These are phyloP conservation scores for Tuber brumale DNA, from an alignment of 495 filamentous ascomycete genomes.

Conservation along the genomic window DNA sequence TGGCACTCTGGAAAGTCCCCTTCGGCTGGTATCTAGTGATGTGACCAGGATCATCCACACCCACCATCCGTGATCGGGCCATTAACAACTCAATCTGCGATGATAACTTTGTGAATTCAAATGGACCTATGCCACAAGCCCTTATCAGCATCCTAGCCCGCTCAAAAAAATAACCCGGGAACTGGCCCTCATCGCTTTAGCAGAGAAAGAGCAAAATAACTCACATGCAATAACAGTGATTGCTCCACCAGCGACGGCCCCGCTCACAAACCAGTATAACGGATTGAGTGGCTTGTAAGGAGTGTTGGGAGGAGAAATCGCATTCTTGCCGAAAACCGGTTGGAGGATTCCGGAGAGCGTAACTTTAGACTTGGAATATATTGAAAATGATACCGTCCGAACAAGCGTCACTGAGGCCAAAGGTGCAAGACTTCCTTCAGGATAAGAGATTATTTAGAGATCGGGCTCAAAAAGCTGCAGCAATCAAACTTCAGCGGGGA, in stretches of 20 bases:
- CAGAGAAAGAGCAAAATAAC: constrained; percentile 40
- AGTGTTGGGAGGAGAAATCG: constrained; percentile 33
- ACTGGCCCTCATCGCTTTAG: neutral
- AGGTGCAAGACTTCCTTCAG: constrained; percentile 65
- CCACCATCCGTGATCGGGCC: constrained; percentile 58
- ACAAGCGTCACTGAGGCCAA: constrained; percentile 82
- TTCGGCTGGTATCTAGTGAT: constrained; percentile 65
- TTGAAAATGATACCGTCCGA: constrained; percentile 85
- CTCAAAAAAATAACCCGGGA: neutral
- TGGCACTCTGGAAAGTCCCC: constrained; percentile 71
- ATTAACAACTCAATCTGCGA: constrained; percentile 85
- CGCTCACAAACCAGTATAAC: constrained; percentile 50
- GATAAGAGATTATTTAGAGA: constrained; percentile 8
- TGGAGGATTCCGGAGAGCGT: constrained; percentile 51
- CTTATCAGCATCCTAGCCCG: constrained; percentile 19
- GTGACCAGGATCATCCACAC: constrained; percentile 51
- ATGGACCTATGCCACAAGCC: constrained; percentile 59
- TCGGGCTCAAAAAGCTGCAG: constrained; percentile 5
- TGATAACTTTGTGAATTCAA: constrained; percentile 88
- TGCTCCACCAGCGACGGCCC: constrained; percentile 68
- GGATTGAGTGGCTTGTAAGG: constrained; percentile 35
- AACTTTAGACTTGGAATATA: constrained; percentile 81
- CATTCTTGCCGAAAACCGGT: constrained; percentile 28
- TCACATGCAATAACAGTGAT: constrained; percentile 82
- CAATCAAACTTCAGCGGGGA: constrained; percentile 15